Percentiles rank a stretch among this genome's conserved stretches.
phyloP scores from a whole-genome alignment of 495 filamentous ascomycete genomes.

The Penicillium verhagenii region DNA sequence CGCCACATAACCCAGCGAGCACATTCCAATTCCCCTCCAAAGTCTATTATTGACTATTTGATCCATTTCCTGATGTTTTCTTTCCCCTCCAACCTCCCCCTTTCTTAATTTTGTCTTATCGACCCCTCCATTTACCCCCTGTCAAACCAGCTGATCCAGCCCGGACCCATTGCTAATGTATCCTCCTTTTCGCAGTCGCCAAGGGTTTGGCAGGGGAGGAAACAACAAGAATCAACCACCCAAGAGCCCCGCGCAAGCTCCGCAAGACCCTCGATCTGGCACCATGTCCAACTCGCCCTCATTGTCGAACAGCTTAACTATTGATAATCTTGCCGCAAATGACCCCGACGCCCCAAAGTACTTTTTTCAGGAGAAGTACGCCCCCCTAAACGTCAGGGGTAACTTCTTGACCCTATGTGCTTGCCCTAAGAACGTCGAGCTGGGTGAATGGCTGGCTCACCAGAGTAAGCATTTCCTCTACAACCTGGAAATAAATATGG shows the following conservation, averaged over 20 bases:
- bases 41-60: conserved; percentile 8
- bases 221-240: conserved; percentile 53
- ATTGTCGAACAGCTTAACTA: conserved; percentile 47
- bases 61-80: neutral
- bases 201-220: conserved; percentile 51
- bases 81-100: conserved; percentile 24
- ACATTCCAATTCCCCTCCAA: conserved; percentile 4
- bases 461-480: conserved; percentile 61
- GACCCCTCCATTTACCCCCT: neutral
- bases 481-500: neutral
- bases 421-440: conserved; percentile 82
- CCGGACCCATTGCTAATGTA: conserved; percentile 37
- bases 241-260: conserved; percentile 47
- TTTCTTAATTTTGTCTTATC: neutral
- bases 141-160: neutral
- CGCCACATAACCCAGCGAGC: neutral
- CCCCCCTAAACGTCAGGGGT: conserved; percentile 85
- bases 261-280: conserved; percentile 43
- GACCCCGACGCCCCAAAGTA: conserved; percentile 61
- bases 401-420: conserved; percentile 95
- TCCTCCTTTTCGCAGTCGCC: conserved; percentile 40
- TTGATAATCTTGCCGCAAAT: conserved; percentile 49
- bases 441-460: conserved; percentile 91
- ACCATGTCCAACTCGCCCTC: conserved; percentile 61
- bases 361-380: conserved; percentile 77